A percentile compares a stretch with the other conserved stretches of the same genome.
Evolutionary conservation across 108 stramenopile genomes (phyloP).

Genomic region (Nannochloropsis gaditana): DNA sequence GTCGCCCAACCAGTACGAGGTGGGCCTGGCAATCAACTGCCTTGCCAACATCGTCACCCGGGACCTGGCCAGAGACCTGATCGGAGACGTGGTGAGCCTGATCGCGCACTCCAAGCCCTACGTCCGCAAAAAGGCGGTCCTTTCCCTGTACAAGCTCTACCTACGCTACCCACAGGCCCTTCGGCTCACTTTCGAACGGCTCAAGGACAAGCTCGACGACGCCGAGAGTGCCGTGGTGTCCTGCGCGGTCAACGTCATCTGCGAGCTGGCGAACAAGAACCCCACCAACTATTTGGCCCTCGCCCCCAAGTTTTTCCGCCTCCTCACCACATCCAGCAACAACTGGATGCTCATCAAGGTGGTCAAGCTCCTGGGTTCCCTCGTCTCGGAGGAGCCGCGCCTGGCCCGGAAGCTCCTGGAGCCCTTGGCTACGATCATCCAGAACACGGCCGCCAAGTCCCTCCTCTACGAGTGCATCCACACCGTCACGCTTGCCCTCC

Average conservation of each 20-base stretch:
- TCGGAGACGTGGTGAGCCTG: slow-evolving; percentile 77
- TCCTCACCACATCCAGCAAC: slow-evolving; percentile 84
- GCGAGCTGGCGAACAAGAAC: slow-evolving; percentile 84
- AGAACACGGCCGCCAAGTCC: slow-evolving; percentile 88
- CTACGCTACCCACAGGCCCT: slow-evolving; percentile 98
- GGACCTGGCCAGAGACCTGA: slow-evolving; percentile 80
- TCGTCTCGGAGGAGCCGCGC: slow-evolving; percentile 94
- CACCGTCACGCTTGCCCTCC: slow-evolving; percentile 87
- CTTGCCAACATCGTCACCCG: slow-evolving; percentile 92
- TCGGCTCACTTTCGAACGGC: slow-evolving; percentile 81
- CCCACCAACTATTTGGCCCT: slow-evolving; percentile 92
- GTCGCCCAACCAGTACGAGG: slow-evolving; percentile 80
- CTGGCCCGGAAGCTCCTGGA: slow-evolving; percentile 95
- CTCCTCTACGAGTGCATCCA: slow-evolving; percentile 90
- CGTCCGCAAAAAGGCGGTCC: slow-evolving; percentile 91
- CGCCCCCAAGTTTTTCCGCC: slow-evolving; percentile 93
- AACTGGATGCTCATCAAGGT: slow-evolving; percentile 99
- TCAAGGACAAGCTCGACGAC: slow-evolving; percentile 83
- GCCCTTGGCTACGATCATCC: slow-evolving; percentile 84
- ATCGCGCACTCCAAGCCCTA: slow-evolving; percentile 79
- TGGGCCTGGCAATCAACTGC: slow-evolving; percentile 92
- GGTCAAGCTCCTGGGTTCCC: slow-evolving; percentile 86
- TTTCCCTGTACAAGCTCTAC: slow-evolving; percentile 92
- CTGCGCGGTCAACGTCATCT: slow-evolving; percentile 98
- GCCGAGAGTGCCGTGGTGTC: slow-evolving; percentile 78